Percentiles rank a stretch among this genome's conserved stretches.
phyloP scores from a whole-genome alignment of 805 yeast species.

The Candida methanosorbosa region DNA sequence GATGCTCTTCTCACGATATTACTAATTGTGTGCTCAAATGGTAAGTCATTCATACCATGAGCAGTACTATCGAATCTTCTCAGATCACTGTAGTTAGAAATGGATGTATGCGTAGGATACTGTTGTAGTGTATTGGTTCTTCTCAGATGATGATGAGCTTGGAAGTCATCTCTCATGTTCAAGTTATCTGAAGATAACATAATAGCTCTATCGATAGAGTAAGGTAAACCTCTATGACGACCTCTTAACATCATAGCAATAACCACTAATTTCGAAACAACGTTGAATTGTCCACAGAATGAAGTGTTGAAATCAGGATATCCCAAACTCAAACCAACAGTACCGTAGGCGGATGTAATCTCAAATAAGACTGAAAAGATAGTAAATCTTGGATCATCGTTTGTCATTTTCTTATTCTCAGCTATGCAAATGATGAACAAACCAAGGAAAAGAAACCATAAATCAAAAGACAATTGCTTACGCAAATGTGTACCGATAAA shows the following conservation, averaged over 20 bases:
- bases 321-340: slow-evolving; percentile 89
- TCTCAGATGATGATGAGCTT: slow-evolving; percentile 36
- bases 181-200: slow-evolving; percentile 68
- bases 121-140: slow-evolving; percentile 14
- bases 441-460: slow-evolving; percentile 89
- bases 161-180: slow-evolving; percentile 51
- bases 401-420: slow-evolving; percentile 57
- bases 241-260: slow-evolving; percentile 92
- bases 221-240: slow-evolving; percentile 93
- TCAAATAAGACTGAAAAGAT: slow-evolving; percentile 78
- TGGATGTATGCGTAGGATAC: neutral
- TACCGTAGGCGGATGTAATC: slow-evolving; percentile 90
- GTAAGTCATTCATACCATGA: slow-evolving; percentile 1
- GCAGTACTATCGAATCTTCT: neutral
- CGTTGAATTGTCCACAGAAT: slow-evolving; percentile 61
- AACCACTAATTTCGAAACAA: slow-evolving; percentile 72
- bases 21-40: neutral
- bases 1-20: neutral
- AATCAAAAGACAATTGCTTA: slow-evolving; percentile 84
- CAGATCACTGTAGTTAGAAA: neutral
- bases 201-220: slow-evolving; percentile 87
- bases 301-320: slow-evolving; percentile 63
- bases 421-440: slow-evolving; percentile 79
- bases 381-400: slow-evolving; percentile 39
- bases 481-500: slow-evolving; percentile 84